Percentiles rank a stretch among this genome's conserved stretches.
Conservation (phyloP, 164 flowering plant genomes). For the Berberis vulgaris region DNA sequence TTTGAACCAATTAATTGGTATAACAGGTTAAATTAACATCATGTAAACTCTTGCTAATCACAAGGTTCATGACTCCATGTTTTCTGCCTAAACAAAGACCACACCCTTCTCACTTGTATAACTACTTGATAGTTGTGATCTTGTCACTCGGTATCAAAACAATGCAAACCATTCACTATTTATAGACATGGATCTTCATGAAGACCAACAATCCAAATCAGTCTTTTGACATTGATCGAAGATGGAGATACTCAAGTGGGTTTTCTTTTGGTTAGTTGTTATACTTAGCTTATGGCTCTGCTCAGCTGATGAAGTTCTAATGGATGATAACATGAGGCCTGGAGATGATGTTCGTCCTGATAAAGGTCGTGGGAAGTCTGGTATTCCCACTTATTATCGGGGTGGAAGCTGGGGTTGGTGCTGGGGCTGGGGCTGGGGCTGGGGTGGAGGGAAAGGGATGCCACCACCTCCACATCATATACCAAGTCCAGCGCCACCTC, state of each 20-base stretch:
- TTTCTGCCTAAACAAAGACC: too few species aligned
- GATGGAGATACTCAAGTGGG: conserved; percentile 10
- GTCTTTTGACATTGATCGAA: not conserved
- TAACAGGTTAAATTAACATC: too few species aligned
- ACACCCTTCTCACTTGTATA: too few species aligned
- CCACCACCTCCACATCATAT: too few species aligned
- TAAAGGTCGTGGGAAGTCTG: too few species aligned
- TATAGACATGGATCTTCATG: not conserved
- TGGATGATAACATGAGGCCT: not conserved
- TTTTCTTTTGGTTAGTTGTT: not conserved
- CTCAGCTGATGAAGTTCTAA: conserved; percentile 4
- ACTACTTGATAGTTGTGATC: too few species aligned
- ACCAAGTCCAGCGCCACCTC: too few species aligned
- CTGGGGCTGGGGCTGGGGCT: not conserved
- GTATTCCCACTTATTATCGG: not conserved
- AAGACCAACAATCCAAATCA: not conserved
- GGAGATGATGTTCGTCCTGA: too few species aligned
- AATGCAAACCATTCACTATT: not conserved
- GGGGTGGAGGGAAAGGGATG: conserved; percentile 3
- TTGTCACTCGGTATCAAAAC: too few species aligned
- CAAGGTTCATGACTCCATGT: too few species aligned
- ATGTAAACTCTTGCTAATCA: too few species aligned
- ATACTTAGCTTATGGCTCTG: conserved; percentile 6
- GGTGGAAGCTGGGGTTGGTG: not conserved
- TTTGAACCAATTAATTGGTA: too few species aligned